Conservation (phyloP, 1,284 basidiomycete genomes). For the Rhodotorula sp. region DNA sequence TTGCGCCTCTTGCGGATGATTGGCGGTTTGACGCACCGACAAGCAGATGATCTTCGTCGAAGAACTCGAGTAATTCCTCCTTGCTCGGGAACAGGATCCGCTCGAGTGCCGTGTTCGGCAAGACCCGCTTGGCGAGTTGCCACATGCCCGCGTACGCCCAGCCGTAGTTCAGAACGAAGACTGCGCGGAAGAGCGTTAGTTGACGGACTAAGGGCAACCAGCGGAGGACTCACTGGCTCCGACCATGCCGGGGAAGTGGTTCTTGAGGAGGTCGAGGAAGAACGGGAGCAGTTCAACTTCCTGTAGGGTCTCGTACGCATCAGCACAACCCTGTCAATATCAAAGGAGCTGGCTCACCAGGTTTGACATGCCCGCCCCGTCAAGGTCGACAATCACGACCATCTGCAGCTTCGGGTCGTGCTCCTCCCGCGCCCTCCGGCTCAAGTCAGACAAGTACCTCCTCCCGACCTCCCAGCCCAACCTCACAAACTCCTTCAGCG, state of each 20-base stretch:
- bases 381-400: conserved; percentile 66
- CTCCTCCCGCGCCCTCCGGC: conserved; percentile 40
- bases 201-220: background rate
- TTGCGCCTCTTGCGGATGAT: background rate
- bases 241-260: conserved; percentile 70
- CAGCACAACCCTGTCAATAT: too few relatives aligned
- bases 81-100: conserved; percentile 70
- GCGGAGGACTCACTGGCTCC: conserved; percentile 53
- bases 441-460: conserved; percentile 40
- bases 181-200: conserved; percentile 41
- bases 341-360: conserved; percentile 52
- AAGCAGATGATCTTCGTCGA: conserved; percentile 60
- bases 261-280: conserved; percentile 53
- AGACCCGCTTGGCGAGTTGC: conserved; percentile 68
- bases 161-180: conserved; percentile 75
- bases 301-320: background rate
- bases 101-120: conserved; percentile 67
- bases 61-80: conserved; percentile 61
- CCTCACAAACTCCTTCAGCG: conserved; percentile 41
- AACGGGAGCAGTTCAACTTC: conserved; percentile 47
- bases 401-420: conserved; percentile 61
- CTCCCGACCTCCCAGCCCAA: conserved; percentile 41
- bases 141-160: conserved; percentile 78
- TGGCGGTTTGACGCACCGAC: conserved; percentile 54
- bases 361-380: conserved; percentile 59